Conservation (phyloP, 108 stramenopile species). For the Nitzschia palea region DNA sequence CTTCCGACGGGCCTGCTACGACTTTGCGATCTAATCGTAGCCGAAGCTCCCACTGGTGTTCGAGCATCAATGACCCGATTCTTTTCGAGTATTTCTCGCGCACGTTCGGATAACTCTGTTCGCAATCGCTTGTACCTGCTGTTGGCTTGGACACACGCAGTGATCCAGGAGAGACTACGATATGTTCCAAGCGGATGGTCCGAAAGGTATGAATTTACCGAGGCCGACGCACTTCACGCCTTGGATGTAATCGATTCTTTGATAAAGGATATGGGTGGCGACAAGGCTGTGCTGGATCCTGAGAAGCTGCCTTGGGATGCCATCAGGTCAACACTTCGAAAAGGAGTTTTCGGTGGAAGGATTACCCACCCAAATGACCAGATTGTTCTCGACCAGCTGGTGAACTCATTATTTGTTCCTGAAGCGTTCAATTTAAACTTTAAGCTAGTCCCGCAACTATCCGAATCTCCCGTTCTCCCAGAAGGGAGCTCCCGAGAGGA, state of each 20-base stretch:
- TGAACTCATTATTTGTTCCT: slow-evolving; percentile 53
- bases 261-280: slow-evolving; percentile 46
- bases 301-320: slow-evolving; percentile 90
- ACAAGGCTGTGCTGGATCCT: slow-evolving; percentile 53
- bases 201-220: slow-evolving; percentile 94
- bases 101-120: slow-evolving; percentile 57
- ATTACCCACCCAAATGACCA: slow-evolving; percentile 71
- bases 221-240: slow-evolving; percentile 93
- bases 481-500: slow-evolving; percentile 73
- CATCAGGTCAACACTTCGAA: slow-evolving; percentile 72
- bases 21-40: slow-evolving; percentile 79
- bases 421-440: slow-evolving; percentile 77
- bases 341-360: slow-evolving; percentile 82
- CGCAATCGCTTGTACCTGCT: slow-evolving; percentile 88
- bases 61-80: slow-evolving; percentile 90
- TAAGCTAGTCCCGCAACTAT: slow-evolving; percentile 51
- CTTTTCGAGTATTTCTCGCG: slow-evolving; percentile 75
- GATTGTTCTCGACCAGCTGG: slow-evolving; percentile 63
- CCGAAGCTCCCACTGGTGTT: slow-evolving; percentile 94
- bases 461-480: slow-evolving; percentile 61
- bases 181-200: slow-evolving; percentile 96
- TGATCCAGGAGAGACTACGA: slow-evolving; percentile 94
- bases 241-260: slow-evolving; percentile 88
- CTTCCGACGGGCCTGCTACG: slow-evolving; percentile 83
- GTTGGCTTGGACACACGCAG: slow-evolving; percentile 95